phyloP scores from a whole-genome alignment of 2,329 filamentous ascomycete genomes.

The Neofusicoccum laricinum region DNA sequence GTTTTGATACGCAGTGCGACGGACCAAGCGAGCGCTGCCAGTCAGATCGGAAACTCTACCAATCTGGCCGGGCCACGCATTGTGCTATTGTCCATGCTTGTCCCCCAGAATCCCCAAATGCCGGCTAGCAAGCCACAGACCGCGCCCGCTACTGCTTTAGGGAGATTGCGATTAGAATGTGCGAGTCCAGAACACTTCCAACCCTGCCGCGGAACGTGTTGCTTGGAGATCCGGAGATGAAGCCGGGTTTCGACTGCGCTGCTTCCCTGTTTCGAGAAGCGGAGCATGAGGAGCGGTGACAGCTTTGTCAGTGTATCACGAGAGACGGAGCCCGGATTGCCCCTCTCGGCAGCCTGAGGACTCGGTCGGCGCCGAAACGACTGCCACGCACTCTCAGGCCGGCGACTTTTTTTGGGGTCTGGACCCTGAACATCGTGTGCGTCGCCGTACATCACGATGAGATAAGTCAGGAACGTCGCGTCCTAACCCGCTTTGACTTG shows the following conservation, averaged over 20 bases:
- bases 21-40: slow-evolving; percentile 8
- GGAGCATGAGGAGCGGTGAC: slow-evolving; percentile 9
- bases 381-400: not conserved
- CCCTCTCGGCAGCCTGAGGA: not conserved
- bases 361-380: not conserved
- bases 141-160: slow-evolving; percentile 2
- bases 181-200: slow-evolving; percentile 1
- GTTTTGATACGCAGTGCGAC: slow-evolving; percentile 13
- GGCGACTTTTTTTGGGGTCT: not conserved
- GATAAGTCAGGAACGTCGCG: slow-evolving; percentile 6
- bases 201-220: not conserved
- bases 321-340: not conserved
- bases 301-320: not conserved
- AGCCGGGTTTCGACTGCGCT: not conserved
- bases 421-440: slow-evolving; percentile 9
- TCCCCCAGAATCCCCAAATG: not conserved
- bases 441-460: not conserved
- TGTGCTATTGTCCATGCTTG: not conserved
- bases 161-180: slow-evolving; percentile 4
- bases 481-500: not conserved
- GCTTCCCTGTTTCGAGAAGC: slow-evolving; percentile 12
- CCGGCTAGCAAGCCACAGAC: slow-evolving; percentile 5
- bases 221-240: slow-evolving; percentile 10
- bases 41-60: slow-evolving; percentile 13
- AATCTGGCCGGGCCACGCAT: slow-evolving; percentile 17